phyloP scores from a whole-genome alignment of 2,329 filamentous ascomycete genomes.

The Ophiosphaerella korrae region DNA sequence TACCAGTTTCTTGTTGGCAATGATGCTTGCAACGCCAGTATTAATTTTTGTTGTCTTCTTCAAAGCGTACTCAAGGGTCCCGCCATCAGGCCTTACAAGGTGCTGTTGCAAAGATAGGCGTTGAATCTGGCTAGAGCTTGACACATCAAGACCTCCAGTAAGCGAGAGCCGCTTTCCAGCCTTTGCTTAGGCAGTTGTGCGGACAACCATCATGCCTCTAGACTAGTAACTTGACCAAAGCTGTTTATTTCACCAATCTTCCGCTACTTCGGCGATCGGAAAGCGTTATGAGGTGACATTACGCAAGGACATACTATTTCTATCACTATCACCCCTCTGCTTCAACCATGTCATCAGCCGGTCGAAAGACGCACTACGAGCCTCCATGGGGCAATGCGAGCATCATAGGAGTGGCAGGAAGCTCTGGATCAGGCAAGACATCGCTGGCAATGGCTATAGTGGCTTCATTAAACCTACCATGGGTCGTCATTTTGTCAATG shows the following conservation, averaged over 20 bases:
- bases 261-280: slow-evolving; percentile 8
- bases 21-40: too few relatives aligned
- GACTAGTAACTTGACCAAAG: slow-evolving; percentile 14
- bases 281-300: slow-evolving; percentile 11
- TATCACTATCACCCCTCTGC: neutral
- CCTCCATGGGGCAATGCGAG: slow-evolving; percentile 96
- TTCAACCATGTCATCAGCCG: slow-evolving; percentile 28
- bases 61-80: too few relatives aligned
- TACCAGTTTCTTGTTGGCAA: too few relatives aligned
- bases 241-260: slow-evolving; percentile 16
- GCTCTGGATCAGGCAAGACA: slow-evolving; percentile 94
- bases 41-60: too few relatives aligned
- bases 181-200: slow-evolving; percentile 8
- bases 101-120: neutral
- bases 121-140: too few relatives aligned
- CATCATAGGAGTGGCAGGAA: slow-evolving; percentile 95
- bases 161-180: slow-evolving; percentile 20
- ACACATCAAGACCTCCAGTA: slow-evolving; percentile 15
- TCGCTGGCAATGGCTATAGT: slow-evolving; percentile 93
- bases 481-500: slow-evolving; percentile 98
- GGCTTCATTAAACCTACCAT: slow-evolving; percentile 85
- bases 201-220: slow-evolving; percentile 13
- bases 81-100: neutral
- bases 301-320: neutral
- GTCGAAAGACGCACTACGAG: slow-evolving; percentile 71